A percentile compares a stretch with the other conserved stretches of the same genome.
phyloP scores from a whole-genome alignment of 2,329 filamentous ascomycete genomes.

The Fusarium pseudograminearum region DNA sequence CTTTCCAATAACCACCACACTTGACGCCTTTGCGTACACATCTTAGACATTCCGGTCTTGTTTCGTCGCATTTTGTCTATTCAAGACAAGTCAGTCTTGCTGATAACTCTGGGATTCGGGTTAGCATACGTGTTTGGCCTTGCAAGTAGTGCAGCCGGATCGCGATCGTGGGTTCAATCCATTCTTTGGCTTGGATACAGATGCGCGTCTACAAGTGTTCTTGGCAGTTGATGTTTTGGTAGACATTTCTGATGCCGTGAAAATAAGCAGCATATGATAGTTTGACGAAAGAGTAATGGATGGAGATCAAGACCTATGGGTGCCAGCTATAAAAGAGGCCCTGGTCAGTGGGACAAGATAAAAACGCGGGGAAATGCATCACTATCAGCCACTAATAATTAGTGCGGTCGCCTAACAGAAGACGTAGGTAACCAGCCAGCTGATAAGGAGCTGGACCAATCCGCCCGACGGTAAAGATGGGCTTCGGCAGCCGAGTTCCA shows the following conservation, averaged over 20 bases:
- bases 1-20: constrained; percentile 48
- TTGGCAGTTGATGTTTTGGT: constrained; percentile 26
- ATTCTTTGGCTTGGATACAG: constrained; percentile 27
- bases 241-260: constrained; percentile 17
- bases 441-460: constrained; percentile 29
- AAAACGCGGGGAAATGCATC: constrained; percentile 41
- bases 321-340: constrained; percentile 1
- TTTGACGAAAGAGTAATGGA: constrained; percentile 5
- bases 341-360: constrained; percentile 31
- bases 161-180: constrained; percentile 45
- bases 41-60: constrained; percentile 46
- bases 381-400: constrained; percentile 38
- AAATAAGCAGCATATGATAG: neutral
- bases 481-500: constrained; percentile 8
- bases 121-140: constrained; percentile 45
- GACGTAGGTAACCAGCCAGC: constrained; percentile 9
- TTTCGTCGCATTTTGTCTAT: constrained; percentile 51
- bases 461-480: constrained; percentile 13
- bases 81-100: neutral
- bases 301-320: neutral
- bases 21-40: constrained; percentile 47
- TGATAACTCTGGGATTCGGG: neutral
- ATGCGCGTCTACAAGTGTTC: constrained; percentile 16
- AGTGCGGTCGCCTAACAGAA: constrained; percentile 8
- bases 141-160: constrained; percentile 50